These are phyloP conservation scores for Rhynchospora pubera DNA, from an alignment of 176 grass and related monocot species.

Conservation along the genomic window DNA sequence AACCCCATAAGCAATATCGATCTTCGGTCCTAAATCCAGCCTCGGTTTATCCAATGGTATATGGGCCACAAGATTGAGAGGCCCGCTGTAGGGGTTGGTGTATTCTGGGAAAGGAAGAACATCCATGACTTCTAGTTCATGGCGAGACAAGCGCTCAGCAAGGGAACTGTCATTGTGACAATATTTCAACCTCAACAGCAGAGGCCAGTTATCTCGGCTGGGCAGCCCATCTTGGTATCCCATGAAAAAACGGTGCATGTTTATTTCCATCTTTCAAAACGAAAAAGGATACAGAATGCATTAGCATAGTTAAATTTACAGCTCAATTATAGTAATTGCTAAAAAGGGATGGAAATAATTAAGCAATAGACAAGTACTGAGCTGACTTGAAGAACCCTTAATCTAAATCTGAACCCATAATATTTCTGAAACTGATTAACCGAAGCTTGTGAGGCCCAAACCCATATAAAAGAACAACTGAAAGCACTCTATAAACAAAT, in stretches of 20 bases:
- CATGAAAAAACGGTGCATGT: constrained; percentile 47
- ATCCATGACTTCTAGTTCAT: constrained; percentile 51
- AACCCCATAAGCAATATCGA: constrained; percentile 67
- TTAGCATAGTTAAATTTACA: neutral
- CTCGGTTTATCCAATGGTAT: constrained; percentile 23
- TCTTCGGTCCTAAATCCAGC: constrained; percentile 54
- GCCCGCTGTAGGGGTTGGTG: constrained; percentile 44
- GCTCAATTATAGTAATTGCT: neutral
- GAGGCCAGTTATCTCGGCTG: constrained; percentile 32
- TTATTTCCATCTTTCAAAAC: constrained; percentile 16
- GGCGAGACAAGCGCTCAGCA: constrained; percentile 44
- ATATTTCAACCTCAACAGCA: constrained; percentile 73
- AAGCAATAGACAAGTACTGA: neutral
- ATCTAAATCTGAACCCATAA: neutral
- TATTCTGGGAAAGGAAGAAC: constrained; percentile 70
- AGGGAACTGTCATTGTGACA: constrained; percentile 56
- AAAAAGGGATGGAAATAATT: neutral
- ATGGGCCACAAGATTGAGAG: constrained; percentile 65
- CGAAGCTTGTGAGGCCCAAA: neutral
- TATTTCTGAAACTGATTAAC: neutral
- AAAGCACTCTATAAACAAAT: neutral
- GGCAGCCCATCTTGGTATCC: constrained; percentile 49
- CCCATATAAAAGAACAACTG: neutral
- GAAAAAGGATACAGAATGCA: neutral
- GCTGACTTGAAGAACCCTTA: neutral